These are phyloP conservation scores for Fusarium nelsonii DNA, from an alignment of 2,329 filamentous ascomycete genomes.

Conservation along the genomic window DNA sequence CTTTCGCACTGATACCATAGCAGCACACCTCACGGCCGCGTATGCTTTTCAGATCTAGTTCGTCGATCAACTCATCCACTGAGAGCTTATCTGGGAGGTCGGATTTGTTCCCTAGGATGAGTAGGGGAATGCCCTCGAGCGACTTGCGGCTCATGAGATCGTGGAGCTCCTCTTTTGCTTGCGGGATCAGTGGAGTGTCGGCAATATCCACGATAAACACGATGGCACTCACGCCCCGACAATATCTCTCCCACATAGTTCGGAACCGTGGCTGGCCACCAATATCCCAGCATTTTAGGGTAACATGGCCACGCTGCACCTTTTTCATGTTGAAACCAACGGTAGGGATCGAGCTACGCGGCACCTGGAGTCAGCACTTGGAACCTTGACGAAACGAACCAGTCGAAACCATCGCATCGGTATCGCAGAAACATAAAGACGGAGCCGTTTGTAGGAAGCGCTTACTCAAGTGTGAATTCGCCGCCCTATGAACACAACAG, in stretches of 20 bases:
- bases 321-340: conserved; percentile 99
- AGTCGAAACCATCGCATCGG: conserved; percentile 3
- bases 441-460: conserved; percentile 38
- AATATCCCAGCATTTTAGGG: conserved; percentile 98
- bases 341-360: conserved; percentile 90
- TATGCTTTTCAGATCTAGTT: conserved; percentile 88
- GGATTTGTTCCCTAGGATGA: conserved; percentile 97
- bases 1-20: conserved; percentile 98
- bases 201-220: conserved; percentile 99
- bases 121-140: conserved; percentile 88
- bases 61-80: conserved; percentile 95
- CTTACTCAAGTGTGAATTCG: conserved; percentile 99
- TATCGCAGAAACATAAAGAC: conserved; percentile 24
- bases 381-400: conserved; percentile 13
- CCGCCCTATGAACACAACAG: conserved; percentile 74
- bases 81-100: conserved; percentile 91
- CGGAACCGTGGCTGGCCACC: conserved; percentile 97
- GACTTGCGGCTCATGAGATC: conserved; percentile 86
- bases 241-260: conserved; percentile 99
- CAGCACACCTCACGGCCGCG: conserved; percentile 95
- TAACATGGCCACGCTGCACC: conserved; percentile 97
- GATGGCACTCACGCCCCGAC: conserved; percentile 95
- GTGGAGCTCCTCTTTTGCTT: conserved; percentile 93
- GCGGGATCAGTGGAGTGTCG: conserved; percentile 81
- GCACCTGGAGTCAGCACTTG: conserved; percentile 55